Conservation (phyloP, 2,329 filamentous ascomycete species). For the Cladophialophora exuberans region DNA sequence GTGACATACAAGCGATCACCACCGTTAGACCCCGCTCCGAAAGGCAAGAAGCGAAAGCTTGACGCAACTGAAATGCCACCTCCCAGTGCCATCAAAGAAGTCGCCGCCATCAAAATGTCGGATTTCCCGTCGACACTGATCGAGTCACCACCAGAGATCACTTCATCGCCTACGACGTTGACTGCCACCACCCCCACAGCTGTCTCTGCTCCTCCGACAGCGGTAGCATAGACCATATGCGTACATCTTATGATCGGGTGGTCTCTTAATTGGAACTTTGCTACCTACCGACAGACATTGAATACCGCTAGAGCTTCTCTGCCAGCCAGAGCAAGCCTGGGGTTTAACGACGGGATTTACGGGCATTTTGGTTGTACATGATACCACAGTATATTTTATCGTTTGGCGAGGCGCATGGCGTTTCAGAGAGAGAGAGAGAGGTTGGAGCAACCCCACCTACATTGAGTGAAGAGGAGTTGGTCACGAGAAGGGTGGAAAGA, state of each 20-base stretch:
- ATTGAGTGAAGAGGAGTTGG: conserved; percentile 14
- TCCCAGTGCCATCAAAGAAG: conserved; percentile 20
- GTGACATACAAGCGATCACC: conserved; percentile 78
- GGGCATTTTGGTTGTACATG: conserved; percentile 27
- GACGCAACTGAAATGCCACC: conserved; percentile 26
- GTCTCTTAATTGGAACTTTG: conserved; percentile 1
- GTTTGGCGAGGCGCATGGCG: conserved; percentile 29
- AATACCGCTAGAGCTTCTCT: neutral
- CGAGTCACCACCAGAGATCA: conserved; percentile 8
- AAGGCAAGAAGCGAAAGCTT: conserved; percentile 86
- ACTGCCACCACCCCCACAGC: conserved; percentile 8
- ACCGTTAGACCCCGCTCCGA: conserved; percentile 83
- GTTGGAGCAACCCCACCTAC: too few relatives aligned
- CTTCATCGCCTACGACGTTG: conserved; percentile 9
- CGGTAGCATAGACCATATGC: conserved; percentile 10
- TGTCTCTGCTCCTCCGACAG: conserved; percentile 15
- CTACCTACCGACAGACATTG: neutral
- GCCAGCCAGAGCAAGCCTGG: neutral
- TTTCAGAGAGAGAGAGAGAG: conserved; percentile 21
- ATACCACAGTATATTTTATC: conserved; percentile 27
- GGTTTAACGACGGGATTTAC: conserved; percentile 19
- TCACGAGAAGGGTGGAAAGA: conserved; percentile 3
- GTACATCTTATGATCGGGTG: neutral
- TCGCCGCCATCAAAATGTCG: conserved; percentile 8
- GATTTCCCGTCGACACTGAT: conserved; percentile 27